phyloP scores from a whole-genome alignment of 2,329 filamentous ascomycete species.

The Delphinella strobiligena region DNA sequence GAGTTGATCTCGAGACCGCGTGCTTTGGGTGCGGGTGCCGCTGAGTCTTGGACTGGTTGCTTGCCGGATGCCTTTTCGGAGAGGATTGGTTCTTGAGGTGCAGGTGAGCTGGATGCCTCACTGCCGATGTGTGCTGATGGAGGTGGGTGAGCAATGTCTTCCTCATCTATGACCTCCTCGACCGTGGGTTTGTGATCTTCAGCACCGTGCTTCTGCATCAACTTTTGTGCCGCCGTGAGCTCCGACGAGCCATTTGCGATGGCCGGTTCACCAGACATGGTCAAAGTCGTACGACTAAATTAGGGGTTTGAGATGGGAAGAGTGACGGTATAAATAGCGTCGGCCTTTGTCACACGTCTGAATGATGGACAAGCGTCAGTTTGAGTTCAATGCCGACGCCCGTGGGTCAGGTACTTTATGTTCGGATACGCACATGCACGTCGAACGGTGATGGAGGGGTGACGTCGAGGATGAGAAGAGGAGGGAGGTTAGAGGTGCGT shows the following conservation, averaged over 20 bases:
- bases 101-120: constrained; percentile 21
- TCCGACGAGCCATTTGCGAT: neutral
- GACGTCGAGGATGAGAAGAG: constrained; percentile 5
- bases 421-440: neutral
- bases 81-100: constrained; percentile 35
- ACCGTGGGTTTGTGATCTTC: constrained; percentile 51
- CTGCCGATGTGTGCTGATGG: constrained; percentile 32
- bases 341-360: neutral
- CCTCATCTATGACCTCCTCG: constrained; percentile 73
- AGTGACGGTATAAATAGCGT: neutral
- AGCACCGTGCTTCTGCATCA: constrained; percentile 41
- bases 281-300: too few relatives aligned
- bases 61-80: constrained; percentile 57
- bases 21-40: constrained; percentile 10
- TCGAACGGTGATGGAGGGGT: constrained; percentile 7
- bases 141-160: constrained; percentile 49
- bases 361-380: neutral
- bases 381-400: constrained; percentile 7
- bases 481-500: neutral
- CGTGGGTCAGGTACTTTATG: neutral
- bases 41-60: constrained; percentile 33
- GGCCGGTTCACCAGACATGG: constrained; percentile 9
- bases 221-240: constrained; percentile 39
- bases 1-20: constrained; percentile 63
- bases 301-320: constrained; percentile 9